Base-by-base conservation (phyloP, 306 rosid genomes). In the Dryas octopetala region DNA sequence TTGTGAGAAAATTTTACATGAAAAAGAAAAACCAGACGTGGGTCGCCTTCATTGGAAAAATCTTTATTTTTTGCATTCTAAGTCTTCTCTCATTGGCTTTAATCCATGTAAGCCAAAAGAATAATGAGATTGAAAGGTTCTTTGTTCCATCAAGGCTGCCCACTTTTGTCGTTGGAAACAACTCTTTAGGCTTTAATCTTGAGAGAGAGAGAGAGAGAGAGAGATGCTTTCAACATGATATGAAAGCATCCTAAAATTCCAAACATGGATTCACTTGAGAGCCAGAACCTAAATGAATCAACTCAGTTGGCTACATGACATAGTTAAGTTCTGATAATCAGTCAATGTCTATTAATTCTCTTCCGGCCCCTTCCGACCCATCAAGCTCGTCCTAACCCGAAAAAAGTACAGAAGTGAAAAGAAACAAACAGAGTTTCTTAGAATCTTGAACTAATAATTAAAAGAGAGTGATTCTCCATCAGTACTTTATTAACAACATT, bases 91-190 rank as follows among this genome's bases (percentile, higher is more conserved):
- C 57, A 76, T 80, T 80, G 83, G 80, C 68, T 66, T 58, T 55
- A n/a, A 64, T 80, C 53, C 53, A 71, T 65, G 62, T 62, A 68
- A 52, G 48, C 66, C 59, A 40, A 76, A 68, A 58, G 70, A 66
- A 76, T 50, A 75, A 68, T 72, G 60, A 79, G 72, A 41, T 68
- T 82, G 86, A 81, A 79, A 73, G 62, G 71, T 80, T 87, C 81
- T 48, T 85, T 72, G 79, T 61, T 81, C 77, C 83, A 16, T 78
- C 83, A 80, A 75, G 85, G 93, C 97, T 86, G 91, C 92, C 97
- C 86, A 81, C 76, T 73, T 91, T 88, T 88, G 98, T 90, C 90
- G 83, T 86, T 81, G 83, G 76, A 78, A 74, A 71, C 89, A 81
- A 88, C 86, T 81, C 85, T 75, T 74, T 78, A 4, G 4, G 26